These are phyloP conservation scores for Theobroma grandiflorum DNA, from an alignment of 441 rosid species.

Conservation along the genomic window DNA sequence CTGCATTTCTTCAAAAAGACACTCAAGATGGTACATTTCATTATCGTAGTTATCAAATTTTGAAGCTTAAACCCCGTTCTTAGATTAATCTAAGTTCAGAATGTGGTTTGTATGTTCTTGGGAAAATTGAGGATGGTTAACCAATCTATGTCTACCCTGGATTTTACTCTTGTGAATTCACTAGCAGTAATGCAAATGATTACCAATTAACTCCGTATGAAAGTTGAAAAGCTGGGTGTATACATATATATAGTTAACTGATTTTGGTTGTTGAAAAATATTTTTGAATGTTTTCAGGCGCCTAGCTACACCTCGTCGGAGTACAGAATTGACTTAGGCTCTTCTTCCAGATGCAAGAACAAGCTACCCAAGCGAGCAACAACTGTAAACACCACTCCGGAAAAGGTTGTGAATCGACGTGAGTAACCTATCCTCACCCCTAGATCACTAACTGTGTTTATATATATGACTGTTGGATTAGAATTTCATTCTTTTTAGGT, in stretches of 20 bases:
- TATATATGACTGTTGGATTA: background rate
- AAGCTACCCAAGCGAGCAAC: constrained; percentile 12
- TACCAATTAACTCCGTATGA: background rate
- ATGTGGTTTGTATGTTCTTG: background rate
- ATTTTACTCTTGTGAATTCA: background rate
- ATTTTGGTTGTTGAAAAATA: background rate
- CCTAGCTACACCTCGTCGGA: constrained; percentile 11
- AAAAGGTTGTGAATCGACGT: constrained; percentile 34
- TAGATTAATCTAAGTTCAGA: too few relatives aligned
- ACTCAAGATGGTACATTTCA: too few relatives aligned
- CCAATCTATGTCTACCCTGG: background rate
- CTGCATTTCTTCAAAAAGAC: too few relatives aligned
- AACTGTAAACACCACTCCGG: background rate
- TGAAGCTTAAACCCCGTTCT: too few relatives aligned
- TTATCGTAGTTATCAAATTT: too few relatives aligned
- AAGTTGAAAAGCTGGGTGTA: background rate
- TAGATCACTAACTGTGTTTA: background rate
- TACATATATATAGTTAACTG: background rate
- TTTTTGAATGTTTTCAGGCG: background rate
- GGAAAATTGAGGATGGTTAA: background rate
- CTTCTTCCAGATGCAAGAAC: constrained; percentile 32
- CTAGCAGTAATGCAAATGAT: background rate
- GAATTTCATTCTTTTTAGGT: background rate
- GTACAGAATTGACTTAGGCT: constrained; percentile 24
- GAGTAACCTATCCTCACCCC: background rate